Base-by-base conservation (phyloP, 805 yeast species). In the Kodamaea leandrae region DNA sequence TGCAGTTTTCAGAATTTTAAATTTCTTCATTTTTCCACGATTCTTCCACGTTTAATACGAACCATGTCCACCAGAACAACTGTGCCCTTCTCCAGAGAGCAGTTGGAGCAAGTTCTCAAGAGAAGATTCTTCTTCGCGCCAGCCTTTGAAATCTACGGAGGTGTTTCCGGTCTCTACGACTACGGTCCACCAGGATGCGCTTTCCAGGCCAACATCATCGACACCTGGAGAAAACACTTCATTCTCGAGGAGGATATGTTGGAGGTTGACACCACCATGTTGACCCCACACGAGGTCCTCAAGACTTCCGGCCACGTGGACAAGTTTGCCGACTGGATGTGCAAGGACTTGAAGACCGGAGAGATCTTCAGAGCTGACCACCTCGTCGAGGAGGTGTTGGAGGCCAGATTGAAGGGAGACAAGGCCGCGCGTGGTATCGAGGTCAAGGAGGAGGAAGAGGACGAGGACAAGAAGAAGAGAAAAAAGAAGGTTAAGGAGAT, bases 111-210 rank as follows among this genome's bases (percentile, higher is more conserved):
- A 63, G 87, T 90, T 44, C 73, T 93, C 56, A 93, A 91, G 67
- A 83, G 97, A 66, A 81, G 99, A 63, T 93, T 93, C 74, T 93
- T 93, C 70, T 95, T 79, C 63, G 96, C 98, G 13, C 99, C 99
- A 50, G 83, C 98, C 25, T 93, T 93, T 58, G 99, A 93, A 63
- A 80, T 91, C 49, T 93, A 93, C 64, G 99, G 99, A 53, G 99
- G 99, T 65, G 98, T 93, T 34, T 86, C 96, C 36, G 99, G 99
- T 51, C 76, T 93, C 44, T 93, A 87, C 65, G 99, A 93, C 65
- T 93, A 90, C 62, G 99, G 99, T 71, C 99, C 99, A 49, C 97
- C 99, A 63, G 99, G 99, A 48, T 91, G 98, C 73, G 95, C 98
- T 9, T 79, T 93, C 68, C 98, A 91, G 74, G 96, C 97, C 57